Percentiles rank a stretch among this genome's conserved stretches.
Evolutionary conservation across 169 alveolate species (phyloP).

Genomic region (Amoebophrya sp.): DNA sequence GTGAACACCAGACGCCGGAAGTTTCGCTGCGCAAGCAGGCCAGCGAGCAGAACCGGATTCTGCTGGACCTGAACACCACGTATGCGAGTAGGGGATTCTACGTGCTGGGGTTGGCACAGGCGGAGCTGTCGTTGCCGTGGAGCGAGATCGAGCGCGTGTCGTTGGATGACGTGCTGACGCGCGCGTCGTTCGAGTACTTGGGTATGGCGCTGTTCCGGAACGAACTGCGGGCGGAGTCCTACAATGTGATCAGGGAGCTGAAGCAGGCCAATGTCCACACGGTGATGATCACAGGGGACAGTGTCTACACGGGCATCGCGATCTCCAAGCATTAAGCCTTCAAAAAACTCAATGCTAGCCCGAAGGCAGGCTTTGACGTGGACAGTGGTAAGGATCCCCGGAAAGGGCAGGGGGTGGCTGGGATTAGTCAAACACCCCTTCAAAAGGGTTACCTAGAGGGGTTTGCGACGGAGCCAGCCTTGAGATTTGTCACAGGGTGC

Average conservation of each 20-base stretch:
- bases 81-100: not conserved
- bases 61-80: not conserved
- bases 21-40: too few relatives aligned
- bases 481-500: too few relatives aligned
- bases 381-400: too few relatives aligned
- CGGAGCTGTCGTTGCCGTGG: not conserved
- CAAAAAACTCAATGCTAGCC: too few relatives aligned
- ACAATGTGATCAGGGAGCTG: not conserved
- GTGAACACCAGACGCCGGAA: too few relatives aligned
- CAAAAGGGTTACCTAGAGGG: too few relatives aligned
- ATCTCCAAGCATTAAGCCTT: too few relatives aligned
- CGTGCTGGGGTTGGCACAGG: not conserved
- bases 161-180: not conserved
- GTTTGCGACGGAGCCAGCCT: too few relatives aligned
- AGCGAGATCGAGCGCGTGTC: not conserved
- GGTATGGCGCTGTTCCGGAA: slow-evolving; percentile 14
- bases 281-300: slow-evolving; percentile 17
- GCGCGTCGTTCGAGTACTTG: not conserved
- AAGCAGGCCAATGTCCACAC: not conserved
- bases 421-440: too few relatives aligned
- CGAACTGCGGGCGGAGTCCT: slow-evolving; percentile 9
- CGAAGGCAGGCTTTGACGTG: too few relatives aligned
- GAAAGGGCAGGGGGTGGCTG: too few relatives aligned
- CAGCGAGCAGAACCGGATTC: too few relatives aligned
- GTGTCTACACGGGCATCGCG: slow-evolving; percentile 12